Evolutionary conservation across 2,329 filamentous ascomycete species (phyloP), one percentile per base, ranked within the genome.

Genomic region (Epichloe baconii): DNA sequence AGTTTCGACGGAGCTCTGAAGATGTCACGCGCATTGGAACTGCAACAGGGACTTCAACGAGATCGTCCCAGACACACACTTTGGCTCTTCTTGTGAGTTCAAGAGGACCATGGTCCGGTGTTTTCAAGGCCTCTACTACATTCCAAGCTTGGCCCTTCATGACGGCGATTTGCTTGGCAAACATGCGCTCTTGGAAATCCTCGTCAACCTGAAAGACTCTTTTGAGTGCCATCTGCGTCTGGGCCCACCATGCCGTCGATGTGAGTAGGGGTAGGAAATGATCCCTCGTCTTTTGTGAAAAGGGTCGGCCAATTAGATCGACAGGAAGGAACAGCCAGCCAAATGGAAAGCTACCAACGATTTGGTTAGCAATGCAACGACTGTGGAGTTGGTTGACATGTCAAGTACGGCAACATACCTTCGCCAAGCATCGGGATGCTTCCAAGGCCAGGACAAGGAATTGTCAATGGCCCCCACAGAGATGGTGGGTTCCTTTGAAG

Each of bases 61-160:
- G 73, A 63, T 98, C 93, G 62, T 98, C 93, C 93, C 93, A 98
- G 12, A 98, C 91, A 61, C 89, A 95, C 17, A 98, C 91, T 60
- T 91, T 83, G 47, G 88, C 85, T 58, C 93, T 79, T 56, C 93
- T 79, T 4, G 93, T 97, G 49, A 98, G 78, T 68, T 97, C 93
- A 17, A 98, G 73, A 0, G 93, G 93, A 0, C 93, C 93, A 63
- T 97, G 91, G 62, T 97, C 93, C 0, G 81, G 75, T 17, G 86
- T 86, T 66, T 98, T 98, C 54, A 98, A 76, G 0, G 93, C 96
- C 71, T 98, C 93, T 4, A 98, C 93, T 0, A 98, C 93, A 64
- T 98, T 98, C 89, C 93, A 98, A 0, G 93, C 93, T 65, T 98
- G 93, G 11, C 93, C 93, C 69, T 98, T 98, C 88, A 98, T 95